Base-by-base conservation (phyloP, 2,329 filamentous ascomycete species). In the Trichophyton mentagrophytes region DNA sequence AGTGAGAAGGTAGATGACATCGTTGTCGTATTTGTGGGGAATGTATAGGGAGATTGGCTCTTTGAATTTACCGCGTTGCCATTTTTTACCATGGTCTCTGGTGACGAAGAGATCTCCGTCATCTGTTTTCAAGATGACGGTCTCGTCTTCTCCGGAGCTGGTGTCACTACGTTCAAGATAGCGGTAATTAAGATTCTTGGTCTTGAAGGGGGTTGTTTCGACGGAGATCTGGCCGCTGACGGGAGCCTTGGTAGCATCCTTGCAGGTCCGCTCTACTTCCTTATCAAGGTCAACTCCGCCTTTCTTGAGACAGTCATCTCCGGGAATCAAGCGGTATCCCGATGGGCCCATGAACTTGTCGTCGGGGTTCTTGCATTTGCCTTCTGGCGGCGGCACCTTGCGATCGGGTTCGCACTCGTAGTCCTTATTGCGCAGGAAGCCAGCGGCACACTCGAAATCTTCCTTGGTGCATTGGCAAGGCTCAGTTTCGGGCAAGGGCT, bases 361-460 rank as follows among this genome's bases (percentile, higher is more conserved):
- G 7, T 85, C 82, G 2, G 82, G 78, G 47, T 84, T 81, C 69
- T 87, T 83, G 73, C 93, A 99, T 30, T 82, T 81, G 6, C 84
- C 89, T 55, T 88, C 81, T 0, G 91, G 90, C 1, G 84, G 77
- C 1, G 78, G 71, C 49, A 95, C 72, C 2, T 82, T 77, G 0
- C 83, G 85, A 27, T 79, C 82, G 6, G 82, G 80, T 25, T 84
- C 78, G 70, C 93, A 97, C 64, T 86, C 80, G 33, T 20, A 55
- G 57, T 82, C 82, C 59, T 82, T 80, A 64, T 92, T 84, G 2
- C 82, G 78, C 40, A 80, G 79, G 71, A 96, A 97, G 72, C 95
- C 95, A 79, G 88, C 96, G 70, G 97, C 92, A 72, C 93, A 99
- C 75, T 99, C 93, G 71, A 95, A 99, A 72, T 99, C 95, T 38